Evolutionary conservation across 768 basidiomycete species (phyloP), one percentile per base, ranked within the genome.

Genomic region (Trametes coccinea): DNA sequence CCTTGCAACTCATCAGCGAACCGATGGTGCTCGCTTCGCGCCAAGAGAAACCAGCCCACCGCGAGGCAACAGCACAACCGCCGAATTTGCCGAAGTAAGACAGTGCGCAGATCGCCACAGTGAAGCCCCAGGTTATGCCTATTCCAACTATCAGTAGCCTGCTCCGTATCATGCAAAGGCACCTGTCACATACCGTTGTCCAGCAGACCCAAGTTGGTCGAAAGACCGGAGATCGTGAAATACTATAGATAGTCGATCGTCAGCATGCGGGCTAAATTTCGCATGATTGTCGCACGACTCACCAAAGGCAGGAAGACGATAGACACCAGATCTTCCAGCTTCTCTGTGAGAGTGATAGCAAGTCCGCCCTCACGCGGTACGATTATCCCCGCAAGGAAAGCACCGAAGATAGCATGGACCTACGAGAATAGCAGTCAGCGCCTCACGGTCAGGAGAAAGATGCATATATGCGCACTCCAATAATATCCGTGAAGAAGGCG

Each of bases 1-100:
- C 95, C 81, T 98, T 95, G 71, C 95, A 96, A 69, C 88, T 91
- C 95, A 99, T 98, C 53, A 98, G 73, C 13, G 90, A 87, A 0
- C 97, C 97, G 53, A 98, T 88, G 0, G 94, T 87, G 39, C 85
- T 80, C 0, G 89, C 75, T 70, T 98, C 96, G 41, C 96, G 80
- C 84, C 85, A 89, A 6, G 75, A 82, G 74, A 93, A 98, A 0
- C 89, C 87, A 7, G 86, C 67, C 33, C 82, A 77, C 44, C 78
- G 77, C 0, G 95, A 90, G 0, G 90, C 88, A 5, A 87, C 56
- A 0, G 84, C 79, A 68, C 94, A 96, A 5, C 92, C 94, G 4
- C 88, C 81, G 70, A 98, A 97, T 76, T 99, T 99, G 11, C 93
- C 93, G 17, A 75, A 63, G 70, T 95, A 99, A 0, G 94, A 93